These are phyloP conservation scores for Eleusine coracana DNA, from an alignment of 176 grass and related monocot species.

Conservation along the genomic window DNA sequence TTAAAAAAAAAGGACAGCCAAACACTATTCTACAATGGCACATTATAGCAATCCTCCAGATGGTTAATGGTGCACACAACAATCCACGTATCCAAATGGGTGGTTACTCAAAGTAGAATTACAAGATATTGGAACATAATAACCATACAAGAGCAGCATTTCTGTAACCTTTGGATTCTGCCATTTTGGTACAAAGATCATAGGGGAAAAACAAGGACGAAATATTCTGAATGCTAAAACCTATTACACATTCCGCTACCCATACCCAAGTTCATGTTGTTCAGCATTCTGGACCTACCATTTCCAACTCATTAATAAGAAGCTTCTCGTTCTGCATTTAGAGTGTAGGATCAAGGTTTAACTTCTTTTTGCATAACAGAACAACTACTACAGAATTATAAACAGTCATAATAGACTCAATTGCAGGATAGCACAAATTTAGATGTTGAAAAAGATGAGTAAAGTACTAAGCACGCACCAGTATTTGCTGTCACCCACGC, in stretches of 20 bases:
- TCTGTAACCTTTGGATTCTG: background rate
- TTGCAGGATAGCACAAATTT: background rate
- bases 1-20: background rate
- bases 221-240: background rate
- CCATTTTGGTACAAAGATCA: background rate
- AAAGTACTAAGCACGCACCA: constrained; percentile 42
- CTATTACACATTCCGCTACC: background rate
- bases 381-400: background rate
- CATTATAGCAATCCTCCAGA: background rate
- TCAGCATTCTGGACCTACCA: constrained; percentile 5
- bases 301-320: background rate
- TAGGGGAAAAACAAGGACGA: background rate
- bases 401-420: background rate
- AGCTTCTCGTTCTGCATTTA: background rate
- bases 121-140: background rate
- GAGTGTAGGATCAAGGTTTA: background rate
- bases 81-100: background rate
- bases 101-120: background rate
- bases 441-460: constrained; percentile 12
- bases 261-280: background rate
- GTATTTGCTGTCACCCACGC: constrained; percentile 88
- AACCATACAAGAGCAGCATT: constrained; percentile 15
- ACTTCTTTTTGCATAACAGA: background rate
- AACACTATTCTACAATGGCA: background rate
- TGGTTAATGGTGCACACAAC: background rate